Evolutionary conservation across 495 filamentous ascomycete genomes (phyloP).

Genomic region (Penicillium cinerascens): DNA sequence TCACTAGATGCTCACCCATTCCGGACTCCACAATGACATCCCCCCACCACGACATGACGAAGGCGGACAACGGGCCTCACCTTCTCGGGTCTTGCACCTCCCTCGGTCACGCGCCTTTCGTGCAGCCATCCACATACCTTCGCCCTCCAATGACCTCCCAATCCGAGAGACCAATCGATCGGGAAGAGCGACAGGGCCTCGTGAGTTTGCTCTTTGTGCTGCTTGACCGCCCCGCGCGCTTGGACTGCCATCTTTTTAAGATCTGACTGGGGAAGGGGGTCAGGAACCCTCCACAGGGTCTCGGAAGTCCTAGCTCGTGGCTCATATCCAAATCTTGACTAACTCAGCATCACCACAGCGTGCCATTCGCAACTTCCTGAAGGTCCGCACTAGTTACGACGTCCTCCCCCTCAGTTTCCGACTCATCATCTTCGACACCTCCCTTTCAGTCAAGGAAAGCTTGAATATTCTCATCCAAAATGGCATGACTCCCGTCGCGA

Average conservation of each 20-base stretch:
- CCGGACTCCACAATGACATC: not conserved
- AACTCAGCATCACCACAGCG: slow-evolving; percentile 51
- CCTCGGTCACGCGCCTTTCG: slow-evolving; percentile 55
- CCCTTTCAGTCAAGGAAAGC: slow-evolving; percentile 94
- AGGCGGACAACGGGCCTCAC: slow-evolving; percentile 27
- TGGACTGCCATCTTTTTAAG: not conserved
- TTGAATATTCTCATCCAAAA: slow-evolving; percentile 96
- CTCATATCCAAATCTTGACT: slow-evolving; percentile 29
- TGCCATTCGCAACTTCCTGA: slow-evolving; percentile 93
- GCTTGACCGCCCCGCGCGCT: not conserved
- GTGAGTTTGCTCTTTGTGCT: slow-evolving; percentile 52
- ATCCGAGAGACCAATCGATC: slow-evolving; percentile 71
- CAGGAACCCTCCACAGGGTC: slow-evolving; percentile 7
- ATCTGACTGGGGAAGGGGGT: slow-evolving; percentile 4
- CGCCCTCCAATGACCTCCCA: slow-evolving; percentile 63
- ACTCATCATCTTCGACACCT: slow-evolving; percentile 92
- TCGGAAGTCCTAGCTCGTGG: slow-evolving; percentile 11
- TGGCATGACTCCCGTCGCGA: slow-evolving; percentile 52
- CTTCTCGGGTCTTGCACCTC: slow-evolving; percentile 21
- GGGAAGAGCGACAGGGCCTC: slow-evolving; percentile 89
- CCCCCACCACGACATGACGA: slow-evolving; percentile 20
- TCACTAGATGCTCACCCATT: no score
- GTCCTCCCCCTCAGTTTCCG: slow-evolving; percentile 97
- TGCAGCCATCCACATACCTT: slow-evolving; percentile 84
- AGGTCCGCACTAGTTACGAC: slow-evolving; percentile 95